Conservation (phyloP, 1,284 basidiomycete genomes). For the Albatrellus sp. region DNA sequence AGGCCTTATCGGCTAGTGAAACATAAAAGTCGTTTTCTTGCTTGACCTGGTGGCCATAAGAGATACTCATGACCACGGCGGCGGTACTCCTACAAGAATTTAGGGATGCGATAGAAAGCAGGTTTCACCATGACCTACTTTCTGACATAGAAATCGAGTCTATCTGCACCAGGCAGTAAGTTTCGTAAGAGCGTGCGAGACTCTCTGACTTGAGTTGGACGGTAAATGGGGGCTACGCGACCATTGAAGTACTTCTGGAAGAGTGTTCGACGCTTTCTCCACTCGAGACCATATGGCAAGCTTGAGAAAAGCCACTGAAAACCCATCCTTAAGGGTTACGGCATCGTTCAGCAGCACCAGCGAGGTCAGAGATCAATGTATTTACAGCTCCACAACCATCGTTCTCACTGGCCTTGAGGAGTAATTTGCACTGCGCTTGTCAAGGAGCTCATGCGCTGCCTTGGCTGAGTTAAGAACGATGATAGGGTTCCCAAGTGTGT, state of each 20-base stretch:
- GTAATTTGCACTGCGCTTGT: constrained; percentile 19
- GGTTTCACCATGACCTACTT: not conserved
- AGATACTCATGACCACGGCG: constrained; percentile 1
- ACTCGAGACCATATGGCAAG: not conserved
- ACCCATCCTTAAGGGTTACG: not conserved
- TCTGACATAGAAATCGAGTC: not conserved
- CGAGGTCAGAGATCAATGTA: constrained; percentile 4
- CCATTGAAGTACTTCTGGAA: not conserved
- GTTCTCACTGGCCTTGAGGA: constrained; percentile 29
- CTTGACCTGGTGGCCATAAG: constrained; percentile 4
- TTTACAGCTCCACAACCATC: constrained; percentile 33
- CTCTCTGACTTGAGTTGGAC: not conserved
- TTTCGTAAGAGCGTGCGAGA: not conserved
- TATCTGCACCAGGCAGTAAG: not conserved
- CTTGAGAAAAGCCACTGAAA: not conserved
- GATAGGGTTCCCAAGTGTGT: constrained; percentile 32
- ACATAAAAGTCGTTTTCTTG: constrained; percentile 12
- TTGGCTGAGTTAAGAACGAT: constrained; percentile 32
- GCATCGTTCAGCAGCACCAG: not conserved
- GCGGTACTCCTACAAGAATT: not conserved
- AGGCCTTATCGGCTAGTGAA: constrained; percentile 12
- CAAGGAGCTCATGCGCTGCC: constrained; percentile 30
- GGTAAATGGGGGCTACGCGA: not conserved
- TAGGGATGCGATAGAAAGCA: not conserved
- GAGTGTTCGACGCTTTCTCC: not conserved